Evolutionary conservation across 1,284 basidiomycete species (phyloP).

Genomic region (Marasmius sp.): DNA sequence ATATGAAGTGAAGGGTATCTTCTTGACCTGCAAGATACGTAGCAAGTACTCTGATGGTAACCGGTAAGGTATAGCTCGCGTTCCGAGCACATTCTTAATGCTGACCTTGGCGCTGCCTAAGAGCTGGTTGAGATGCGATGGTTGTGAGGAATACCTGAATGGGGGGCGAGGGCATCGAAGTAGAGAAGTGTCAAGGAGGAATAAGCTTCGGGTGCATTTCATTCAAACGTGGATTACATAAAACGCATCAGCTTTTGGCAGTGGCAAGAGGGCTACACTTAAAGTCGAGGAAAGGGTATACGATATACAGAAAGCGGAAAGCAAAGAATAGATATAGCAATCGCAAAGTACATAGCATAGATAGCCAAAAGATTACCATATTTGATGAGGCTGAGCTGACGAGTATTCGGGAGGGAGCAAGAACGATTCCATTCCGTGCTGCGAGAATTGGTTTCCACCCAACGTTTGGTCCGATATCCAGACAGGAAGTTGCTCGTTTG

Average conservation of each 20-base stretch:
- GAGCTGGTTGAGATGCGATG: conserved; percentile 73
- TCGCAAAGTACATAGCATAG: not conserved
- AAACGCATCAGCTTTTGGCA: not conserved
- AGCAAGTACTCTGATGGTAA: conserved; percentile 61
- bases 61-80: not conserved
- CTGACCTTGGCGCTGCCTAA: conserved; percentile 72
- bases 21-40: conserved; percentile 78
- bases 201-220: not conserved
- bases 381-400: conserved; percentile 55
- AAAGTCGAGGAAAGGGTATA: conserved; percentile 60
- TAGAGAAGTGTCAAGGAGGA: not conserved
- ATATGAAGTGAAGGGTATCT: conserved; percentile 75
- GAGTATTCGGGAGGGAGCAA: conserved; percentile 73
- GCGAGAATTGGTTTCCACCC: conserved; percentile 70
- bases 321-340: conserved; percentile 1
- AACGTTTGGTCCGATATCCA: conserved; percentile 82
- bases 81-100: not conserved
- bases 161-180: conserved; percentile 69
- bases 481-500: conserved; percentile 73
- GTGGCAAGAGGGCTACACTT: not conserved
- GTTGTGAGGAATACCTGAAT: conserved; percentile 83
- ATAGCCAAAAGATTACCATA: conserved; percentile 49
- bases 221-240: not conserved
- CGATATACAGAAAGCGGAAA: conserved; percentile 22
- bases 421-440: conserved; percentile 82